These are phyloP conservation scores for Gnomoniopsis smithogilvyi DNA, from an alignment of 2,329 filamentous ascomycete species.

Conservation along the genomic window DNA sequence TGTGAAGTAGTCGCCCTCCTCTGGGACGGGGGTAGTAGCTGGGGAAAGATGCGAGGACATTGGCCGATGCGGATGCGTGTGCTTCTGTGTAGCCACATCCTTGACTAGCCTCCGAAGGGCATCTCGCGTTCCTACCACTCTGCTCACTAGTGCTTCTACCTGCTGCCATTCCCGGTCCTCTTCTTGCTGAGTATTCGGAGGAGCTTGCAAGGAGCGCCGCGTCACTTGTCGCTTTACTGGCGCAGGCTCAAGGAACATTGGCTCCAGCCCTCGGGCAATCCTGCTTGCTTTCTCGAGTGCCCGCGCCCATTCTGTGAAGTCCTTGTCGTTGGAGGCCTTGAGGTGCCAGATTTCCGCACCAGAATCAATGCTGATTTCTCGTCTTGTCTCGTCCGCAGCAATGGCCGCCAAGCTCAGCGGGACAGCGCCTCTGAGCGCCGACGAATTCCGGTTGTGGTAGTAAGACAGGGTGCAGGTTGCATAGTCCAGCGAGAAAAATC, in stretches of 20 bases:
- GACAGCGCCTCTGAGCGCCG: constrained; percentile 86
- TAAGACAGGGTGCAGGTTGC: constrained; percentile 93
- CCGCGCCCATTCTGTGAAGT: constrained; percentile 83
- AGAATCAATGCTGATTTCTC: constrained; percentile 95
- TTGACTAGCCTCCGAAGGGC: constrained; percentile 82
- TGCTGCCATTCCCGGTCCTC: constrained; percentile 85
- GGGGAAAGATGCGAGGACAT: constrained; percentile 38
- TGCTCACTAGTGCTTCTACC: constrained; percentile 80
- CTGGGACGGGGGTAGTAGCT: constrained; percentile 32
- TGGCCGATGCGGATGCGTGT: constrained; percentile 34
- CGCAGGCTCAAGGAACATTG: constrained; percentile 23
- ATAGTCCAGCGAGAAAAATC: constrained; percentile 96
- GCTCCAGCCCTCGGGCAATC: constrained; percentile 53
- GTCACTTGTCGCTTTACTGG: constrained; percentile 18
- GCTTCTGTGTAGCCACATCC: constrained; percentile 69
- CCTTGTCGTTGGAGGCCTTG: constrained; percentile 74
- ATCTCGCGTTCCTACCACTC: constrained; percentile 83
- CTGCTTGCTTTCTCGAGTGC: constrained; percentile 82
- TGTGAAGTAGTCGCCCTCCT: constrained; percentile 55
- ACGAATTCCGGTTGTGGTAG: constrained; percentile 91
- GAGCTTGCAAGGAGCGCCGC: constrained; percentile 24
- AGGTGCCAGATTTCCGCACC: constrained; percentile 97
- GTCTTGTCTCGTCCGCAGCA: constrained; percentile 79
- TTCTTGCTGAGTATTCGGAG: constrained; percentile 36
- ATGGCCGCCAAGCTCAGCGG: constrained; percentile 89